Percentiles rank a stretch among this genome's conserved stretches.
phyloP scores from a whole-genome alignment of 139 green algal genomes.

The Mesostigma viride region DNA sequence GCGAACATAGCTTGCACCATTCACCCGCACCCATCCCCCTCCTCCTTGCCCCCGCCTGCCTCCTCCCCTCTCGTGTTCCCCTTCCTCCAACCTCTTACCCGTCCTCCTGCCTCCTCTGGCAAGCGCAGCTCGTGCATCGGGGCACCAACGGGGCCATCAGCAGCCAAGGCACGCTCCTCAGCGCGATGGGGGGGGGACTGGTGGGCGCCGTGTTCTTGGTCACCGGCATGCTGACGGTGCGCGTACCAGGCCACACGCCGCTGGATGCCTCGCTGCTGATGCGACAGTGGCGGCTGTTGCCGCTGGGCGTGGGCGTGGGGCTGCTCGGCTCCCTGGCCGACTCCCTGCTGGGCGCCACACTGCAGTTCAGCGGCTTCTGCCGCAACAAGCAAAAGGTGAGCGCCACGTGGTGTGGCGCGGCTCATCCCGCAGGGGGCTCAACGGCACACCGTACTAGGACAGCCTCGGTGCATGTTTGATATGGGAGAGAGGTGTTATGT shows the following conservation, averaged over 20 bases:
- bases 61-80: neutral
- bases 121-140: slow-evolving; percentile 41
- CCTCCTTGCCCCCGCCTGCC: neutral
- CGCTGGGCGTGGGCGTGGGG: slow-evolving; percentile 51
- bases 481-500: neutral
- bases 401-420: neutral
- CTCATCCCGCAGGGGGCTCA: neutral
- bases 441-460: no score
- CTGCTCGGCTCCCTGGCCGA: slow-evolving; percentile 77
- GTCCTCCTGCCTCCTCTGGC: neutral
- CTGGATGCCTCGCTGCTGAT: neutral
- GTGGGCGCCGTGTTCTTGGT: slow-evolving; percentile 52
- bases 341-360: slow-evolving; percentile 77
- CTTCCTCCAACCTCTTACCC: neutral
- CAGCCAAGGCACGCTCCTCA: slow-evolving; percentile 49
- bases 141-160: slow-evolving; percentile 78
- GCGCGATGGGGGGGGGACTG: slow-evolving; percentile 57
- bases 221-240: neutral
- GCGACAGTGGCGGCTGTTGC: slow-evolving; percentile 20
- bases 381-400: slow-evolving; percentile 14
- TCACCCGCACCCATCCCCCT: neutral
- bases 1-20: slow-evolving; percentile 6
- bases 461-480: no score
- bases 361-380: slow-evolving; percentile 72
- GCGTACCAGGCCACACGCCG: neutral